Base-by-base conservation (phyloP, 2,329 filamentous ascomycete species). In the Trichoderma cornu-damae region DNA sequence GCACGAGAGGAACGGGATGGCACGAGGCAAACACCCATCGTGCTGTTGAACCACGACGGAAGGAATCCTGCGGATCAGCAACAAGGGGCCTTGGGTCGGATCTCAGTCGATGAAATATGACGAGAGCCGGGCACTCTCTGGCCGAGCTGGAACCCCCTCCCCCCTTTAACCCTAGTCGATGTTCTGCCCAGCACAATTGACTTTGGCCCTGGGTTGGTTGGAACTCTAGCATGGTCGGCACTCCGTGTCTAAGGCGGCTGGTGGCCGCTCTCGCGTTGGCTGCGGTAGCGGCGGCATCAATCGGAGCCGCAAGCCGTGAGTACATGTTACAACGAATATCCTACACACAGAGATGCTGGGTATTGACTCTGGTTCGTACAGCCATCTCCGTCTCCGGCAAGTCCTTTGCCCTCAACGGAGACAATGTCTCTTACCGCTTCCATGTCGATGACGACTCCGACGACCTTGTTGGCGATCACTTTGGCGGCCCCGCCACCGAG, bases 381-480 rank as follows among this genome's bases (percentile, higher is more conserved):
- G 81, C 75, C 35, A 75, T 85, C 56, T 73, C 75, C 20, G 79
- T 79, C n/a, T 68, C 81, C 4, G 81, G 80, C 8, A 77, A 72
- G 3, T 77, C 77, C 14, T 86, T 86, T 61, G 75, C 80, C 1
- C 72, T 86, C 44, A 81, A 81, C 28, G 82, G 79, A 24, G 70
- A 79, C 44, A 73, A 75, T 61, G 73, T 84, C 28, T 85, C 83
- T 1, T 86, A 87, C 63, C 79, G 81, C 42, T 85, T 87, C 66
- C 84, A 86, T 61, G 81, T 85, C 43, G 79, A 86, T 60, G 69
- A 76, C 3, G 66, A 65, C 7, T 80, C 78, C 0, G 77, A 79
- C 3, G 83, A 87, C 55, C 73, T 87, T 35, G 67, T 82, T 14
- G 77, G 79, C 0, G 82, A 86, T 62, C 83, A 86, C 64, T 87